A percentile compares a stretch with the other conserved stretches of the same genome.
Evolutionary conservation across 116 monocot genomes (phyloP).

Genomic region (Iris pallida): DNA sequence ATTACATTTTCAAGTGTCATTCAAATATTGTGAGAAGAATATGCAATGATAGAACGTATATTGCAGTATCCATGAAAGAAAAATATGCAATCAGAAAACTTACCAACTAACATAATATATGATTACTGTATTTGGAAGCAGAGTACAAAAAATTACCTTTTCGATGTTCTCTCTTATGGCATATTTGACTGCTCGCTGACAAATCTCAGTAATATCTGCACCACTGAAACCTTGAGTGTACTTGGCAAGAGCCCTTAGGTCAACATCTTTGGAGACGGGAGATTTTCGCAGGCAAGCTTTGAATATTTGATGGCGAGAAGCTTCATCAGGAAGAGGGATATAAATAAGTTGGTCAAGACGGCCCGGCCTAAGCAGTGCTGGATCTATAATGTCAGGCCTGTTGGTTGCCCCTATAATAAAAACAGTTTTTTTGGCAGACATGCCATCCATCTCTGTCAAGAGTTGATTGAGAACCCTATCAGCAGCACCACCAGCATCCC

Average conservation of each 20-base stretch:
- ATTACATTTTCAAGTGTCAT: no score
- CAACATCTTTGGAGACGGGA: conserved; percentile 37
- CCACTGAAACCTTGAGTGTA: conserved; percentile 46
- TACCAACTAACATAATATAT: no score
- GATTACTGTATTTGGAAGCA: not conserved
- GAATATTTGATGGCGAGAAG: conserved; percentile 37
- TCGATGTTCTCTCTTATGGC: conserved; percentile 46
- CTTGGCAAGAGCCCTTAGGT: conserved; percentile 34
- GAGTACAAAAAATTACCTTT: conserved; percentile 21
- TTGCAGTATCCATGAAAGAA: no score
- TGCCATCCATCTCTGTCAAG: conserved; percentile 47
- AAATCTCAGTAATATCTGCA: conserved; percentile 50
- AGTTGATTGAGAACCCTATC: conserved; percentile 48
- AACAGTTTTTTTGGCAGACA: conserved; percentile 43
- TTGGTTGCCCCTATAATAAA: conserved; percentile 57
- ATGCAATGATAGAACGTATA: no score
- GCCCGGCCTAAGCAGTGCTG: conserved; percentile 41
- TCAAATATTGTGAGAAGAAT: no score
- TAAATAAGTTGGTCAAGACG: conserved; percentile 49
- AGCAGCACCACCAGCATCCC: conserved; percentile 49
- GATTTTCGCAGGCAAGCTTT: conserved; percentile 44
- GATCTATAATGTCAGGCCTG: conserved; percentile 45
- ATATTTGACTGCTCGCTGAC: conserved; percentile 45
- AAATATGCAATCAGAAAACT: no score
- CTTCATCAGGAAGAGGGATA: conserved; percentile 48